Evolutionary conservation across 2,329 filamentous ascomycete species (phyloP).

Genomic region (Cryphonectria parasitica): DNA sequence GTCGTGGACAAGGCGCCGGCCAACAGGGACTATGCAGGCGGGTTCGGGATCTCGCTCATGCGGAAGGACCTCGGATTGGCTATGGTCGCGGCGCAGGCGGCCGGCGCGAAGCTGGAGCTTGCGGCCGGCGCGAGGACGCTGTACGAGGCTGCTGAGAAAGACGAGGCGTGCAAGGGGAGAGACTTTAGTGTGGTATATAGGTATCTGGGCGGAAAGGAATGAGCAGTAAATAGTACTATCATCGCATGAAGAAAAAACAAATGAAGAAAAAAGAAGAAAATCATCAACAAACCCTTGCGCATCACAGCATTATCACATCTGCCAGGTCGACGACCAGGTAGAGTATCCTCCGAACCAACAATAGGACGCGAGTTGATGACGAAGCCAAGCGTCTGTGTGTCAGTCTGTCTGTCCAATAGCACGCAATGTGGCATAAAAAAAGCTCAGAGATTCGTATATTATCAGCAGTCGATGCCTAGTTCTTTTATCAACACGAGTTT

Average conservation of each 20-base stretch:
- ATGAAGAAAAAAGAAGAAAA: too few species aligned
- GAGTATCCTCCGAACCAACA: background rate
- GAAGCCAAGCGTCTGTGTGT: too few species aligned
- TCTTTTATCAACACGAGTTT: too few species aligned
- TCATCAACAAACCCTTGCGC: background rate
- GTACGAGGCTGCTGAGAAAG: conserved; percentile 68
- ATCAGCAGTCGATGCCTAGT: too few species aligned
- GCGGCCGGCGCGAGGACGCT: conserved; percentile 66
- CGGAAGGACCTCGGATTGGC: conserved; percentile 78
- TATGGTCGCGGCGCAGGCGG: conserved; percentile 71
- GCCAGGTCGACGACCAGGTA: background rate
- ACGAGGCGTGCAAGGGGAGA: conserved; percentile 65
- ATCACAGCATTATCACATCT: background rate
- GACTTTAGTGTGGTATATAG: conserved; percentile 85
- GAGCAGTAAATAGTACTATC: background rate
- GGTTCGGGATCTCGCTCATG: conserved; percentile 79
- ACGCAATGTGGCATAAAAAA: too few species aligned
- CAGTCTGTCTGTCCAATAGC: background rate
- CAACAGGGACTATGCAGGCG: conserved; percentile 73
- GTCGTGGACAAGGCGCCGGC: conserved; percentile 79
- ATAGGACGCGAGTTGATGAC: background rate
- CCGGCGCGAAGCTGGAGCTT: conserved; percentile 67
- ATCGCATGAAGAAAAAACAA: too few species aligned
- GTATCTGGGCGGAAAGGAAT: conserved; percentile 64
- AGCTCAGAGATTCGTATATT: too few species aligned